Evolutionary conservation across 441 rosid genomes (phyloP), one percentile per base, ranked within the genome.

Genomic region (Aleurites moluccanus): DNA sequence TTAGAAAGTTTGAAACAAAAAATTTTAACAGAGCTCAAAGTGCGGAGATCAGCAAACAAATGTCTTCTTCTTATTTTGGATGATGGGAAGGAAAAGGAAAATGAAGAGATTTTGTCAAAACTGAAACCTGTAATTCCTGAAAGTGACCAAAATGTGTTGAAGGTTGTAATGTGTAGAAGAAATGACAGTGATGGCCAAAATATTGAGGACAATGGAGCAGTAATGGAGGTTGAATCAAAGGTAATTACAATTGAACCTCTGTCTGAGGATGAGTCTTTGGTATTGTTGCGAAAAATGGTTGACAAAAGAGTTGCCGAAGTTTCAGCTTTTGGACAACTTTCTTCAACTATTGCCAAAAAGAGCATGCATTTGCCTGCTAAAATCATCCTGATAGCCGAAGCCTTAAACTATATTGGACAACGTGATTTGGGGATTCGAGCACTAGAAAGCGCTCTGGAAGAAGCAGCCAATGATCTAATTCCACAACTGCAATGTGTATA

Each of bases 61-160:
- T 79, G 50, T 70, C 78, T 83, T 77, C 69, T 88, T 10, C 60
- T 79, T 77, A 77, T 87, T 78, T 53, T 87, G 74, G 90, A 87
- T 67, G 85, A 74, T 80, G 67, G 61, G 70, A 75, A 67, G 67
- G 65, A 52, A 42, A 21, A 71, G 71, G 73, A 73, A 50, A 73
- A 4, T 0, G 81, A 72, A 53, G 6, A 0, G 75, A 78, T 77
- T 57, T 80, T 78, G 72, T 3, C 35, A 1, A 15, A 28, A 0
- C 72, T 81, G 64, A 2, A 59, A 1, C 42, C 30, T 33, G 21
- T 63, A 49, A 0, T 65, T 23, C 69, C 38, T 28, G 10, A 18
- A 10, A 28, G 49, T 49, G 11, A 1, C 63, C 38, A 0, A 2
- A 47, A 7, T 16, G 27, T 2, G 33, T 23, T 68, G 9, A 83